phyloP scores from a whole-genome alignment of 352 stramenopile species.

The Phytopythium litorale region DNA sequence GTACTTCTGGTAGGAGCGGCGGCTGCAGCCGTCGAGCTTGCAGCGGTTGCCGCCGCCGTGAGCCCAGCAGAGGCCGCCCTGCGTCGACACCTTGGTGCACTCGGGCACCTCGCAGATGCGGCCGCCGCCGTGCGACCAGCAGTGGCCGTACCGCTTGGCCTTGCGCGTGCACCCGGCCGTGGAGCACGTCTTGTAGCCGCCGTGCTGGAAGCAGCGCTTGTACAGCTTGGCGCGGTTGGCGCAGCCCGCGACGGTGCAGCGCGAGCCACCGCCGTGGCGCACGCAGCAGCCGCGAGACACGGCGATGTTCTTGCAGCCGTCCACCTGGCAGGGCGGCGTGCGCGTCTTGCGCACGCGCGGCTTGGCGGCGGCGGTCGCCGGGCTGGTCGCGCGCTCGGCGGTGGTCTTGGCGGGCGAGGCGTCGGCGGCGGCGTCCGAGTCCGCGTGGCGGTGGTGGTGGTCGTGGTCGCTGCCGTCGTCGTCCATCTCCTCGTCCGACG shows the following conservation, averaged over 20 bases:
- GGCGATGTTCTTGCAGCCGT: slow-evolving; percentile 54
- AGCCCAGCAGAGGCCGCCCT: slow-evolving; percentile 64
- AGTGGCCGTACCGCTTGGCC: slow-evolving; percentile 66
- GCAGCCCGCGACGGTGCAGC: slow-evolving; percentile 46
- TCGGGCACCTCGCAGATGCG: slow-evolving; percentile 48
- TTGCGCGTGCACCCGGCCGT: slow-evolving; percentile 49
- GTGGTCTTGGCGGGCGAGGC: slow-evolving; percentile 4
- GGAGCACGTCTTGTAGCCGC: slow-evolving; percentile 63
- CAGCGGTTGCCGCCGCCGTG: slow-evolving; percentile 66
- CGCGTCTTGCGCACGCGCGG: slow-evolving; percentile 26
- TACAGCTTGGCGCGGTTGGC: slow-evolving; percentile 59
- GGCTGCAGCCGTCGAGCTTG: slow-evolving; percentile 44
- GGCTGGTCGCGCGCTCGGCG: background rate
- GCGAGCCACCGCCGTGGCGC: slow-evolving; percentile 47
- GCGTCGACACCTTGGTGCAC: slow-evolving; percentile 61
- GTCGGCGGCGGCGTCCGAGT: slow-evolving; percentile 4
- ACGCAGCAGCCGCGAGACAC: slow-evolving; percentile 52
- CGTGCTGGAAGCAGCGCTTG: slow-evolving; percentile 64
- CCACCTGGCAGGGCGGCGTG: slow-evolving; percentile 50
- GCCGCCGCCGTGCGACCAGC: slow-evolving; percentile 66
- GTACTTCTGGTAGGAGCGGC: slow-evolving; percentile 61
- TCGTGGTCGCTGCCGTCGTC: slow-evolving; percentile 10
- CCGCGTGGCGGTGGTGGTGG: slow-evolving; percentile 7
- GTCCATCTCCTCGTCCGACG: slow-evolving; percentile 14
- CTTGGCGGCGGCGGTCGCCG: slow-evolving; percentile 7